These are phyloP conservation scores for Morella rubra DNA, from an alignment of 306 rosid species.

Conservation along the genomic window DNA sequence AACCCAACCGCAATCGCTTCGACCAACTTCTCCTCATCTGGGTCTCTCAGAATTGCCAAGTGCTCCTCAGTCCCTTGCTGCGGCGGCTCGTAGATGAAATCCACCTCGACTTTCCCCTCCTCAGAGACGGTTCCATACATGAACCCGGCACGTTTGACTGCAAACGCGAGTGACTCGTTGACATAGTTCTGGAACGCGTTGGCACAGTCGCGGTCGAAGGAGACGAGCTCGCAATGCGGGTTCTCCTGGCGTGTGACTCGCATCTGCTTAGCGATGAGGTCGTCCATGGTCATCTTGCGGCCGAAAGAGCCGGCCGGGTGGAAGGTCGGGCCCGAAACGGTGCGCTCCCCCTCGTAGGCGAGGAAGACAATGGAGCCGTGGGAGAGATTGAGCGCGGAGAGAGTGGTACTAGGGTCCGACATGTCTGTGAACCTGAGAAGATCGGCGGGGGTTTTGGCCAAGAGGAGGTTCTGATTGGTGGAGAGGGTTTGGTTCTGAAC, in stretches of 20 bases:
- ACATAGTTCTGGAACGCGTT: constrained; percentile 88
- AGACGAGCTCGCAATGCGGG: constrained; percentile 81
- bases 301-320: constrained; percentile 90
- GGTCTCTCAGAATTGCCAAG: constrained; percentile 56
- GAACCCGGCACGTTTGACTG: constrained; percentile 83
- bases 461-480: constrained; percentile 70
- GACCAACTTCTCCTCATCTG: constrained; percentile 74
- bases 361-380: constrained; percentile 78
- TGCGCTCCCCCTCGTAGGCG: constrained; percentile 79
- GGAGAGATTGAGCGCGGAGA: constrained; percentile 60
- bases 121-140: constrained; percentile 88
- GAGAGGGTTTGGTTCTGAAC: constrained; percentile 76
- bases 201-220: constrained; percentile 92
- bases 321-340: constrained; percentile 64
- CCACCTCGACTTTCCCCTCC: constrained; percentile 78
- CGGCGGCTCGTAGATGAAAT: constrained; percentile 93
- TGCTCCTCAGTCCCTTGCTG: constrained; percentile 80
- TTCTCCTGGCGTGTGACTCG: constrained; percentile 81
- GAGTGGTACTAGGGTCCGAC: constrained; percentile 49
- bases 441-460: constrained; percentile 60
- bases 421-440: constrained; percentile 70
- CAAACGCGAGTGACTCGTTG: constrained; percentile 79
- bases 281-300: constrained; percentile 98
- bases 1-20: constrained; percentile 84
- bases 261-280: constrained; percentile 92